Base-by-base conservation (phyloP, 2,329 filamentous ascomycete species). In the Fusarium lyarnte region DNA sequence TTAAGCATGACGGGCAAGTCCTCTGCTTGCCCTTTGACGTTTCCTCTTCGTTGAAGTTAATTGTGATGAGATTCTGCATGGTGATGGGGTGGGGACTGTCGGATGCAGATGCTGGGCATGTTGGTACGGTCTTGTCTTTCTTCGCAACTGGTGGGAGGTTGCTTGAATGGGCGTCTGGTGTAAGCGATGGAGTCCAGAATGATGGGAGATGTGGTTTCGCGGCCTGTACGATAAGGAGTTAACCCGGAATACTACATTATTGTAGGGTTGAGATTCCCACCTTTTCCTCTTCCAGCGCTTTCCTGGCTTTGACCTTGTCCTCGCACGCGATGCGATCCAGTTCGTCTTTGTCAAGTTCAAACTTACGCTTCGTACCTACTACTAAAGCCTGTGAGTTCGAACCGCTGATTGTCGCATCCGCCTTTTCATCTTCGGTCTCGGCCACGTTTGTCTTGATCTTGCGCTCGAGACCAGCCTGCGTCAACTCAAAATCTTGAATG, bases 171-270 rank as follows among this genome's bases (percentile, higher is more conserved):
- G 81, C 80, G 43, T 82, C 81, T 17, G 94, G 94, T 1, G 93
- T 97, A 63, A 95, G 88, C 1, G 92, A 93, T 0, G 94, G 95
- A 2, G 95, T 92, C 96, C 95, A 98, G 83, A 98, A 98, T 1
- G 94, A 97, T 0, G 94, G 93, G 0, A 97, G 84, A 21, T 88
- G 87, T 2, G 89, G 88, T 81, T 92, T 93, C 13, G 88, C 85
- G 6, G 90, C 87, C 78, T 90, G 82, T 23, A 75, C n/a, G 41
- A 51, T 54, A 61, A 47, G 19, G 14, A 31, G 19, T 76, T 59
- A 74, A 64, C 33, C 61, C 52, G 19, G 23, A 47, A 64, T 46
- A 52, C 25, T n/a, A 35, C 53, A 35, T 13, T 63, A 36, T 36
- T 42, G 29, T 12, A 47, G 36, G 27, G 42, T 19, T n/a, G 53